Conservation (phyloP, 805 yeast species). For the Torulaspora franciscae region DNA sequence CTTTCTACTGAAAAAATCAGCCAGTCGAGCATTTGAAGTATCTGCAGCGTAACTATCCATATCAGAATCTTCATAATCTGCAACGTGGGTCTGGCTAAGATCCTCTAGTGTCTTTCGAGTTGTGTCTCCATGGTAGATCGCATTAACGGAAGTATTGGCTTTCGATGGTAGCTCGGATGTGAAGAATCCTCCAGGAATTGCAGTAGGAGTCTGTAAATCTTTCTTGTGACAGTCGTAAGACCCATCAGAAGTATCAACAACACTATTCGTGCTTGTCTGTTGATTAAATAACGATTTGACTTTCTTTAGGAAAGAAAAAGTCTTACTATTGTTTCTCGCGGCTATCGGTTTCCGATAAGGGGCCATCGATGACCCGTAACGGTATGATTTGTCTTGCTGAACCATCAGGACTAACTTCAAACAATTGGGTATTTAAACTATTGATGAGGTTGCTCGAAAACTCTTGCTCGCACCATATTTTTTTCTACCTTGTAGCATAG, state of each 20-base stretch:
- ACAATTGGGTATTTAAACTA: too few species aligned
- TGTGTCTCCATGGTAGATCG: background rate
- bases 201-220: background rate
- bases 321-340: constrained; percentile 2
- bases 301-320: constrained; percentile 11
- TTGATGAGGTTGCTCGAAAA: too few species aligned
- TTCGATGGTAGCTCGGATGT: constrained; percentile 9
- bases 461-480: background rate
- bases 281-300: constrained; percentile 7
- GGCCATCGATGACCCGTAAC: constrained; percentile 12
- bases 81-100: background rate
- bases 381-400: constrained; percentile 12
- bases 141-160: background rate
- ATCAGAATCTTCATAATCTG: constrained; percentile 11
- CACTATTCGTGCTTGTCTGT: background rate
- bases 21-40: constrained; percentile 55
- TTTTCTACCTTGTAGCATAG: background rate
- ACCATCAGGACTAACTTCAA: constrained; percentile 2
- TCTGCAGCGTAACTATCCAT: constrained; percentile 19
- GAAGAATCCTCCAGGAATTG: constrained; percentile 31
- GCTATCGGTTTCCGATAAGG: constrained; percentile 19
- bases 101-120: background rate
- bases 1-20: constrained; percentile 64
- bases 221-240: background rate
- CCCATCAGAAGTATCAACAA: background rate